phyloP scores from a whole-genome alignment of 2,329 filamentous ascomycete species.

The Beauveria sp. region DNA sequence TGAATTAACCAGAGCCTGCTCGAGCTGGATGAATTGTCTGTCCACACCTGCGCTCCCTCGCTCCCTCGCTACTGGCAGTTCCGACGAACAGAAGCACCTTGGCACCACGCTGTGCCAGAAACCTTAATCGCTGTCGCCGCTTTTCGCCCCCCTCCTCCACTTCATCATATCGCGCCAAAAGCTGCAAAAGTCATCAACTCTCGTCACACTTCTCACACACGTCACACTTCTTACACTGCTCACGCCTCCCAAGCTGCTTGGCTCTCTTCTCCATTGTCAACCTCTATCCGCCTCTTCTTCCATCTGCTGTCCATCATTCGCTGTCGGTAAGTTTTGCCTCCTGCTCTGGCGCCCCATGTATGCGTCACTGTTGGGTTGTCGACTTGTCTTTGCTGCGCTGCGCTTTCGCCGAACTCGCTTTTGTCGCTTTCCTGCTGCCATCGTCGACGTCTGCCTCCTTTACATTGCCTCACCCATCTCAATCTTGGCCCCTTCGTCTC shows the following conservation, averaged over 20 bases:
- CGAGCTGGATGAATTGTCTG: background rate
- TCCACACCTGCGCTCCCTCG: background rate
- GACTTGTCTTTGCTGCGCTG: background rate
- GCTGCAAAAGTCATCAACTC: slow-evolving; percentile 7
- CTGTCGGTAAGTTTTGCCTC: background rate
- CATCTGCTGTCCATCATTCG: background rate
- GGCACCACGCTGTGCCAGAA: background rate
- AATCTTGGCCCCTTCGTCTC: background rate
- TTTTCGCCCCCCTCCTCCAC: slow-evolving; percentile 11
- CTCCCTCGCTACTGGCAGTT: background rate
- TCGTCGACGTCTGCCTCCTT: background rate
- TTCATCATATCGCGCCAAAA: slow-evolving; percentile 10
- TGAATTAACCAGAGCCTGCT: background rate
- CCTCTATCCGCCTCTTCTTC: background rate
- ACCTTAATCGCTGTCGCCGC: slow-evolving; percentile 12
- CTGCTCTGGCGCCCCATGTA: background rate
- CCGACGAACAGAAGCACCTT: background rate
- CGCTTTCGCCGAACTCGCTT: background rate
- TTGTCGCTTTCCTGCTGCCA: background rate
- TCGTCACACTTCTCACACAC: slow-evolving; percentile 10
- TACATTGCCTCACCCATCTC: background rate
- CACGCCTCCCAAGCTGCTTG: background rate
- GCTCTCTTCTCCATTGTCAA: slow-evolving; percentile 7
- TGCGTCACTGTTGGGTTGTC: background rate
- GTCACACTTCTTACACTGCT: background rate